phyloP scores from a whole-genome alignment of 2,329 filamentous ascomycete genomes.

The Metarhizium robertsii region DNA sequence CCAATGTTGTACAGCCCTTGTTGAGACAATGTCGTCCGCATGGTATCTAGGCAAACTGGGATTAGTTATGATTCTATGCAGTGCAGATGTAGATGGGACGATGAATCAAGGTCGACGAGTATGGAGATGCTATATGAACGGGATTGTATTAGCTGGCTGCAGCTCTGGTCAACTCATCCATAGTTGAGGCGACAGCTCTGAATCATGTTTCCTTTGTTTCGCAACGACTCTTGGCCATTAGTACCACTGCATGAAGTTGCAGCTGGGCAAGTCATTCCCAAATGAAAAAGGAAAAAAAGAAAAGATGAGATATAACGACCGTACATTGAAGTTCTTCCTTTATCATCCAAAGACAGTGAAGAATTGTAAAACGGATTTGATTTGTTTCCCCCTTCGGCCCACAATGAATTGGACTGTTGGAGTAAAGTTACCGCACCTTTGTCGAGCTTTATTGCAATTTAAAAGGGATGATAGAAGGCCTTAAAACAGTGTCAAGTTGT shows the following conservation, averaged over 20 bases:
- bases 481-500: not conserved
- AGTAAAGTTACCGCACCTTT: not conserved
- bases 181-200: conserved; percentile 10
- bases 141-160: conserved; percentile 33
- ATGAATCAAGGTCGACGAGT: conserved; percentile 30
- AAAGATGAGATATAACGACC: conserved; percentile 26
- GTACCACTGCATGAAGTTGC: conserved; percentile 21
- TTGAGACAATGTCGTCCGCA: conserved; percentile 13
- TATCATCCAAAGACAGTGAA: not conserved
- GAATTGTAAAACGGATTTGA: conserved; percentile 6
- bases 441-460: not conserved
- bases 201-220: conserved; percentile 28
- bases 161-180: conserved; percentile 19
- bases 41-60: conserved; percentile 17
- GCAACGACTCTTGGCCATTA: conserved; percentile 22
- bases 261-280: conserved; percentile 18
- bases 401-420: not conserved
- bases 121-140: conserved; percentile 34
- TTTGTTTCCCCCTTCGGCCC: not conserved
- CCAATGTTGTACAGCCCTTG: conserved; percentile 15
- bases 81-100: conserved; percentile 25
- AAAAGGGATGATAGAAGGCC: not conserved
- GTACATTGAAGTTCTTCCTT: conserved; percentile 13
- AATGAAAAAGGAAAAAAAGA: conserved; percentile 24
- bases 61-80: conserved; percentile 23